Base-by-base conservation (phyloP, 1,284 basidiomycete species). In the Exobasidium cylindrosporum region DNA sequence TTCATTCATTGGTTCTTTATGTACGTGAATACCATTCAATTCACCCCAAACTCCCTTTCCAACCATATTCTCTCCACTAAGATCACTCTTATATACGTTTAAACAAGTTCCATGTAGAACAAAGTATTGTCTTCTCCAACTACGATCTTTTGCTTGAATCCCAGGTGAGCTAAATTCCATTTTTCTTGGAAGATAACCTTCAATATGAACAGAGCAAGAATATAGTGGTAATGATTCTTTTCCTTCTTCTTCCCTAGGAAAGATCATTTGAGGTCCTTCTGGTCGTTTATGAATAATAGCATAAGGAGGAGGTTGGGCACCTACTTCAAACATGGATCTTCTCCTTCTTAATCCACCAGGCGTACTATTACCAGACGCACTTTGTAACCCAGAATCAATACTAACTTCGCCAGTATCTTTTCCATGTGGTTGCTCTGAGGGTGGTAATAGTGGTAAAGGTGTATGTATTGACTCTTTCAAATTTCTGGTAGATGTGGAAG, bases 31-130 rank as follows among this genome's bases (percentile, higher is more conserved):
- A 64, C 76, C 56, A 65, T 64, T 54, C 81, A 77, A 67, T 74
- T 70, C 60, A 78, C 82, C 62, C 78, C 79, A 14, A 30, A 29
- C 55, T 1, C 30, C 28, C 43, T 57, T 43, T 54, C 14, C 45
- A 35, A 60, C 58, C 28, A 61, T n/a, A 4, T 61, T 11, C 2
- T 44, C 23, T 14, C 21, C 58, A 23, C 68, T 67, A 3, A 78
- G 60, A 60, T 78, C 73, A 62, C 86, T 87, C 72, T 87, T 87
- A 84, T 93, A 98, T 60, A 97, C 84, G 64, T 86, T 85, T 76
- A 98, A 87, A 67, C 85, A 84, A 4, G 95, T 98, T 44, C 95
- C 96, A 76, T 97, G 92, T 45, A 99, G 82, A 67, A 96, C 91
- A 79, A 92, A 91, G 74, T 95, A 86, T 64, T 89, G 86, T 57